Percentiles rank a stretch among this genome's conserved stretches.
Conservation (phyloP, 1,139 yeast genomes). For the Taphrina communis region DNA sequence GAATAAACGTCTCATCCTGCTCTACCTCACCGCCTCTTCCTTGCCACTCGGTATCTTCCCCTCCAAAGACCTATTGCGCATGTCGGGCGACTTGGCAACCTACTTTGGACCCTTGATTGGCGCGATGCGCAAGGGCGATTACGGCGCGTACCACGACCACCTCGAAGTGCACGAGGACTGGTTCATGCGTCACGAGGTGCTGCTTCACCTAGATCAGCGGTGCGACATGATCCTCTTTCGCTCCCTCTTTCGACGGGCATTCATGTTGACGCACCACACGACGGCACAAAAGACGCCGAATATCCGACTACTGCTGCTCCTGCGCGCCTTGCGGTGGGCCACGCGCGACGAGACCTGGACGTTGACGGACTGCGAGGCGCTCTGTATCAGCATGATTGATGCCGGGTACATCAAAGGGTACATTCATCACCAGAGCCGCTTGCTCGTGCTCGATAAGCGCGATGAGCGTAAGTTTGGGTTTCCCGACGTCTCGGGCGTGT, state of each 20-base stretch:
- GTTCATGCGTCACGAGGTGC: constrained; percentile 49
- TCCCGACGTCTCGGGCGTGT: constrained; percentile 23
- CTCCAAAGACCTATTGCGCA: constrained; percentile 46
- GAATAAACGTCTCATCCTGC: constrained; percentile 52
- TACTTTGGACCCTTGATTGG: constrained; percentile 50
- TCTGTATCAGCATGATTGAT: constrained; percentile 52
- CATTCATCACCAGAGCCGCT: constrained; percentile 44
- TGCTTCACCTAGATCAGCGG: constrained; percentile 48
- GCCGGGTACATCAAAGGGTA: constrained; percentile 53
- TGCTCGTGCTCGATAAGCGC: constrained; percentile 41
- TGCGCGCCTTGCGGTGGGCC: constrained; percentile 45
- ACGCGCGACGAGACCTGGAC: constrained; percentile 44
- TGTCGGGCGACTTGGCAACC: constrained; percentile 46
- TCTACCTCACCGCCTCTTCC: constrained; percentile 62
- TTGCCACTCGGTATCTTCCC: constrained; percentile 52
- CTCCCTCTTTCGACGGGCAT: constrained; percentile 48
- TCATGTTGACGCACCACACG: constrained; percentile 39
- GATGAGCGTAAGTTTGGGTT: constrained; percentile 38
- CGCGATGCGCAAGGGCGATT: constrained; percentile 49
- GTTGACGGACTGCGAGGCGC: constrained; percentile 50
- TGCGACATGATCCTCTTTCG: constrained; percentile 50
- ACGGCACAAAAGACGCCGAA: constrained; percentile 45
- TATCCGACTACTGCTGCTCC: constrained; percentile 46
- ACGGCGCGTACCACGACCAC: constrained; percentile 47
- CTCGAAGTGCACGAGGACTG: constrained; percentile 47